Evolutionary conservation across 2,329 filamentous ascomycete genomes (phyloP), one percentile per base, ranked within the genome.

Genomic region (Aschersonia sp.): DNA sequence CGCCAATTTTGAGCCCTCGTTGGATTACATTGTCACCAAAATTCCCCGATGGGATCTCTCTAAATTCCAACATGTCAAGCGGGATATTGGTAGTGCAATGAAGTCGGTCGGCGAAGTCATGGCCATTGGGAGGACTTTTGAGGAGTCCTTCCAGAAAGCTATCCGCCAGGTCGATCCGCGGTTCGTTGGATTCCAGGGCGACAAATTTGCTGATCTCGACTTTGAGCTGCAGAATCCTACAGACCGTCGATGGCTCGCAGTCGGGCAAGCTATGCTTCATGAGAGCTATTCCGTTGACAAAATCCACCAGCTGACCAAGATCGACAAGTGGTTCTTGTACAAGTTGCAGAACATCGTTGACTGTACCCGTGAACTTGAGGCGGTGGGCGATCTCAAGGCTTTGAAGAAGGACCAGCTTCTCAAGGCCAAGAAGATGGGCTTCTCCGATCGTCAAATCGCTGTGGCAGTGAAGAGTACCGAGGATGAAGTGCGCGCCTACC

Each of bases 51-150:
- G 92, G 92, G 92, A 98, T 75, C 69, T 98, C 62, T 82, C 86
- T 74, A 98, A 98, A 73, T 98, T 98, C 76, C 91, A 97, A 71
- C 91, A 97, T 60, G 92, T 98, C 54, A 94, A 95, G 75, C 85
- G 92, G 52, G 86, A 94, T 61, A 97, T 98, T 62, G 92, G 92
- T 57, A 94, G 87, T 62, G 85, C 91, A 52, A 98, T 98, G 92
- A 98, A 97, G 74, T 96, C 89, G 30, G 89, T 98, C 50, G 92
- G 92, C 63, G 92, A 98, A 69, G 92, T 98, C 51, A 98, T 98
- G 92, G 92, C 92, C 54, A 97, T 98, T 59, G 92, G 92, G 56
- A 83, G 92, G 66, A 97, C 92, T 31, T 98, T 97, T 59, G 92
- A 98, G 69, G 92, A 98, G 71, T 94, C 89, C 12, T 94, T 98